Base-by-base conservation (phyloP, 768 basidiomycete species). In the Tylopilus vinaceipallidus region DNA sequence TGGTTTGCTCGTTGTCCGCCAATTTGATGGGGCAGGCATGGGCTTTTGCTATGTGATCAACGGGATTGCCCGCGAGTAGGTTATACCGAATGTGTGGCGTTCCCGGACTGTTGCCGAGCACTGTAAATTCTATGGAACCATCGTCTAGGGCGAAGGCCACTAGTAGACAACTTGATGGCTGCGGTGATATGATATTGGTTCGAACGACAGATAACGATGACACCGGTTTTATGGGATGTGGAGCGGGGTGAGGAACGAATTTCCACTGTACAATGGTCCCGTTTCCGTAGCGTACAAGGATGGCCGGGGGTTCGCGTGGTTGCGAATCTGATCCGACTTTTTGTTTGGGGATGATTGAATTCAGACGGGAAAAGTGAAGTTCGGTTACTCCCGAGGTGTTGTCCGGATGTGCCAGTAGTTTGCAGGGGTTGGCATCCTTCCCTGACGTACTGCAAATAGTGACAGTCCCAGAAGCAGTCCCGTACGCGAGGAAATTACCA, bases 401-500 rank as follows among this genome's bases (percentile, higher is more conserved):
- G 54, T 70, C 73, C 43, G 68, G 69, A 43, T 72, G 65, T 4
- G 65, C 59, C 35, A 84, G 66, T 35, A 75, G 71, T 6, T 76
- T 74, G 19, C 73, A 64, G 17, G 69, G 57, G 27, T 62, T 67
- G 35, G 73, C 60, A 23, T 61, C 58, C 36, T 68, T 72, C 43
- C 70, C 71, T 6, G 69, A 69, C 42, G 89, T 65, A n/a, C 67
- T 68, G 82, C 83, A 93, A 13, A 84, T 68, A 32, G 77, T 77
- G 44, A 93, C 75, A 3, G 75, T 61, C 1, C 92, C 91, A 1
- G 75, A 73, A 13, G 77, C 75, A 13, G 88, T 90, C 6, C 90
- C 91, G 14, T 84, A 81, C 3, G 88, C 89, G 52, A 83, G 82
- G 56, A 78, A 77, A 19, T 73, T 64, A 3, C 88, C 89, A 4